Conservation (phyloP, 805 yeast species). For the Zygoascus ofunaensis region DNA sequence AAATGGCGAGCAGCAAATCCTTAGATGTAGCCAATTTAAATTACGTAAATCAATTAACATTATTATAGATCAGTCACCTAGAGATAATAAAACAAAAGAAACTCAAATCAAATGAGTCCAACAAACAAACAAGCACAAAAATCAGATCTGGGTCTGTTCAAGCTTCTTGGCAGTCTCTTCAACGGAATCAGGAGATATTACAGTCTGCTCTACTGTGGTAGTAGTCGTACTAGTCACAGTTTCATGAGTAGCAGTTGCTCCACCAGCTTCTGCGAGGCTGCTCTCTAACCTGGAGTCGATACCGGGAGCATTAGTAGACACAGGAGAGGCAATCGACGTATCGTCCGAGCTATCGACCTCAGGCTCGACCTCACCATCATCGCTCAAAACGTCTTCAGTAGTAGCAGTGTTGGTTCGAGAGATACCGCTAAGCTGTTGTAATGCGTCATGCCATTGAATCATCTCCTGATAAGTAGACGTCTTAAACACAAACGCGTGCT, state of each 20-base stretch:
- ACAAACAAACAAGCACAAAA: constrained; percentile 11
- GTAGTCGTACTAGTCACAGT: too few species aligned
- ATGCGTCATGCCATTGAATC: constrained; percentile 38
- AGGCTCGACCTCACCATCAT: constrained; percentile 4
- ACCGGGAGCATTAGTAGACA: too few species aligned
- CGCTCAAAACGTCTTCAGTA: neutral
- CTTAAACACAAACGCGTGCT: constrained; percentile 33
- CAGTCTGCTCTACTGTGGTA: neutral
- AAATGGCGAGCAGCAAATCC: constrained; percentile 10
- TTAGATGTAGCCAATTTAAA: neutral
- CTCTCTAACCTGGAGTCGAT: too few species aligned
- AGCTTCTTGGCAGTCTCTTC: neutral
- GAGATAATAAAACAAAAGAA: too few species aligned
- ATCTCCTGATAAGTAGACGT: constrained; percentile 39
- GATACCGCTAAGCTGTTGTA: constrained; percentile 18
- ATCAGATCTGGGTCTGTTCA: neutral
- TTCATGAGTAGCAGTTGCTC: too few species aligned
- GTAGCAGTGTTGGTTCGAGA: constrained; percentile 9
- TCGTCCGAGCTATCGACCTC: constrained; percentile 10
- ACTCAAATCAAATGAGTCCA: constrained; percentile 35
- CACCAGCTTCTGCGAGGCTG: too few species aligned
- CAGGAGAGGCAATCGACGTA: constrained; percentile 3
- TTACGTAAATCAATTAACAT: too few species aligned
- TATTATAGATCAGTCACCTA: too few species aligned
- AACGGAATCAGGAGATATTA: constrained; percentile 1